phyloP scores from a whole-genome alignment of 2,329 filamentous ascomycete species.

The Diaporthe citrichinensis region DNA sequence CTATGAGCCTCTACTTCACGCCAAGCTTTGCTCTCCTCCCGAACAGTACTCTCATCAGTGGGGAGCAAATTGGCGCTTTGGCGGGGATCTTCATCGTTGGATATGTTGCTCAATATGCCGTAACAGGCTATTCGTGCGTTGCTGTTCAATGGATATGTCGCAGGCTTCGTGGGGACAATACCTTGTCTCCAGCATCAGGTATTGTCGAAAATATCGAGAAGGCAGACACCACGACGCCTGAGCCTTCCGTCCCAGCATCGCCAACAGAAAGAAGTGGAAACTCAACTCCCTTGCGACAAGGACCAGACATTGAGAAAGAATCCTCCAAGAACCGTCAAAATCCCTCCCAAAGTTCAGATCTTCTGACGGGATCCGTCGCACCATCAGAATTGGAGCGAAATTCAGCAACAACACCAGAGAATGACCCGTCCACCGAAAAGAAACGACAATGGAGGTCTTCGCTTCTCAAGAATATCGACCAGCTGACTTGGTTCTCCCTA shows the following conservation, averaged over 20 bases:
- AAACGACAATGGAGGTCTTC: conserved; percentile 64
- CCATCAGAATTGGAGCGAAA: conserved; percentile 17
- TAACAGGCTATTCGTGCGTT: not conserved
- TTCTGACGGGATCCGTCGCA: too few species aligned
- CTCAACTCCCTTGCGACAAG: not conserved
- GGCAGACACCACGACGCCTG: not conserved
- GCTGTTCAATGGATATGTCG: not conserved
- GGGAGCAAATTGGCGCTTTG: conserved; percentile 69
- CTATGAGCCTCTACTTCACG: conserved; percentile 71
- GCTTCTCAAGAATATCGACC: conserved; percentile 61
- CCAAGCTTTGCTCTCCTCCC: conserved; percentile 72
- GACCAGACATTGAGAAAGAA: not conserved
- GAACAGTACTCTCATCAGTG: conserved; percentile 67
- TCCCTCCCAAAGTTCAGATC: not conserved
- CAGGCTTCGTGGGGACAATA: not conserved
- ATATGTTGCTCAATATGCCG: conserved; percentile 53
- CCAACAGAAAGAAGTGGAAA: not conserved
- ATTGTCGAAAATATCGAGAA: not conserved
- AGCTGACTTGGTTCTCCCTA: conserved; percentile 58
- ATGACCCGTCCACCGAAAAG: conserved; percentile 58
- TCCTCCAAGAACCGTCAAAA: not conserved
- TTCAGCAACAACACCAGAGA: conserved; percentile 52
- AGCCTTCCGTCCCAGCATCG: not conserved
- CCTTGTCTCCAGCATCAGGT: not conserved
- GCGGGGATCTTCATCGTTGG: conserved; percentile 64